Base-by-base conservation (phyloP, 148 eudicot genomes). In the Rhododendron molle region DNA sequence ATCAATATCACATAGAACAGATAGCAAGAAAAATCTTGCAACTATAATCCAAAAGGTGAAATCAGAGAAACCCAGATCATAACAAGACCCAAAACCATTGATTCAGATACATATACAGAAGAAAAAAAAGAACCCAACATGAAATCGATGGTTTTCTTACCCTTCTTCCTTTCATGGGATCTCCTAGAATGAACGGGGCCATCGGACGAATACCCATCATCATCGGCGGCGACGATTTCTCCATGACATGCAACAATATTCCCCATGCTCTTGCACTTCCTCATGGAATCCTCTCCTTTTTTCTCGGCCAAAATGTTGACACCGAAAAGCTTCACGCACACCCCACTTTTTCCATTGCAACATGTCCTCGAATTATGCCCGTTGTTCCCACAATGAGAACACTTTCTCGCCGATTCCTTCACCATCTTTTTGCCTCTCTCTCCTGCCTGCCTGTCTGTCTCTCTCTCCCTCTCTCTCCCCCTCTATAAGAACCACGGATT, bases 231-330 rank as follows among this genome's bases (percentile, higher is more conserved):
- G 18, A 23, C 8, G 18, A 23, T 47, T 46, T 78, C 78, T 8
- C 81, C 67, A 49, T 81, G 44, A 20, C 12, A 82, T 15, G 30
- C 21, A 3, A 26, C 7, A 30, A 88, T 23, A 85, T 86, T 90
- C 1, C 88, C 90, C 36, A 81, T 78, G 78, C 91, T 90, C 32
- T 88, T 77, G 85, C 86, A 67, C 81, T 86, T 88, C 74, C 88
- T 85, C 4, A 90, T 85, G 49, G 81, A 79, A 81, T 89, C 86
- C 56, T 84, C 54, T 58, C 60, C 78, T 28, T 46, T 76, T 52
- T 34, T 76, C 52, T 81, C 85, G 7, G 40, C 26, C 34, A 38
- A 21, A 72, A 89, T 87, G 15, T 62, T 78, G 2, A 82, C 85
- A 0, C 90, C 90, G 54, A 89, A 89, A 18, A 89, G 87, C 87